phyloP scores from a whole-genome alignment of 345 rosid species.

The Pugionium cornutum region DNA sequence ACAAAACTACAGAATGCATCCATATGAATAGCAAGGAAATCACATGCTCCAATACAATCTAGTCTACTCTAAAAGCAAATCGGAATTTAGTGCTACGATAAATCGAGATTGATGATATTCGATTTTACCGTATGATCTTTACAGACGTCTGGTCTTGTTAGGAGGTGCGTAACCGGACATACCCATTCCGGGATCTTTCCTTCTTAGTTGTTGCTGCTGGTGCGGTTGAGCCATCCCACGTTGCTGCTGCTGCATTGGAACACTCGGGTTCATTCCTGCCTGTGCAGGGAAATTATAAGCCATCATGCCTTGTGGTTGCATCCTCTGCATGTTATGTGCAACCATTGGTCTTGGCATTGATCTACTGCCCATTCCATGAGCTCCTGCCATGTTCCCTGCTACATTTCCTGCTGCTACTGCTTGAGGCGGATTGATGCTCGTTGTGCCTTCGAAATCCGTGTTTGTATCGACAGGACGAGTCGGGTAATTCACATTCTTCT shows the following conservation, averaged over 20 bases:
- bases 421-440: slow-evolving; percentile 84
- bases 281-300: slow-evolving; percentile 66
- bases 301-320: slow-evolving; percentile 75
- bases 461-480: slow-evolving; percentile 86
- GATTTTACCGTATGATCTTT: slow-evolving; percentile 16
- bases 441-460: slow-evolving; percentile 93
- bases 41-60: slow-evolving; percentile 25
- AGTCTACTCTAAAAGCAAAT: slow-evolving; percentile 24
- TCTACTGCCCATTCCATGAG: slow-evolving; percentile 65
- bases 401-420: slow-evolving; percentile 64
- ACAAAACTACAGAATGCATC: slow-evolving; percentile 10
- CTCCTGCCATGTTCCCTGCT: slow-evolving; percentile 61
- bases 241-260: slow-evolving; percentile 71
- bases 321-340: slow-evolving; percentile 68
- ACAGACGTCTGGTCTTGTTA: slow-evolving; percentile 80
- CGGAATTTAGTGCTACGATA: background rate
- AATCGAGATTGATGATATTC: background rate
- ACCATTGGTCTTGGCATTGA: slow-evolving; percentile 69
- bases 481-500: slow-evolving; percentile 79
- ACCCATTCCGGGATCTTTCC: slow-evolving; percentile 87
- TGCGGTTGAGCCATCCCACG: slow-evolving; percentile 68
- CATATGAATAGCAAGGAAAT: slow-evolving; percentile 28
- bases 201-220: slow-evolving; percentile 75
- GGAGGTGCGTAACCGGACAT: slow-evolving; percentile 85
- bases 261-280: slow-evolving; percentile 75